These are phyloP conservation scores for Alternaria incomplexa DNA, from an alignment of 2,329 filamentous ascomycete genomes.

Conservation along the genomic window DNA sequence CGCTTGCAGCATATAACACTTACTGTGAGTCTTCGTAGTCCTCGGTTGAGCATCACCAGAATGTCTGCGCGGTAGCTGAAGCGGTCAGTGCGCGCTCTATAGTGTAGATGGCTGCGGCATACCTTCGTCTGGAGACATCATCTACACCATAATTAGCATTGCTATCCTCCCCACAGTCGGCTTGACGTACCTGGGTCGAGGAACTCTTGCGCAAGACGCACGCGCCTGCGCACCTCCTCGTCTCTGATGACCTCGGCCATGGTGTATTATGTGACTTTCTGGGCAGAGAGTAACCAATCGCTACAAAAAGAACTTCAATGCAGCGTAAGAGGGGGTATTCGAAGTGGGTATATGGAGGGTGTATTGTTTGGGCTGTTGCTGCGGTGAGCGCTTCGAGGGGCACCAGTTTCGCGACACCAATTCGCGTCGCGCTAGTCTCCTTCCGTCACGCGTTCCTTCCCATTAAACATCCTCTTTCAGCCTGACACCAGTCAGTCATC, in stretches of 20 bases:
- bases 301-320: not conserved
- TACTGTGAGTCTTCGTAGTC: constrained; percentile 63
- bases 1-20: not conserved
- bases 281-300: not conserved
- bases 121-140: constrained; percentile 64
- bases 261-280: not conserved
- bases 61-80: constrained; percentile 90
- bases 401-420: constrained; percentile 22
- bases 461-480: constrained; percentile 26
- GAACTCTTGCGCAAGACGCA: constrained; percentile 89
- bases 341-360: constrained; percentile 16
- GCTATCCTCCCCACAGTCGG: not conserved
- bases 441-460: constrained; percentile 22
- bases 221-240: constrained; percentile 81
- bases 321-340: not conserved
- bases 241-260: constrained; percentile 66
- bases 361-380: constrained; percentile 15
- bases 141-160: constrained; percentile 49
- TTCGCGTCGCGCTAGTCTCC: constrained; percentile 22
- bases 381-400: constrained; percentile 22
- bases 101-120: constrained; percentile 19
- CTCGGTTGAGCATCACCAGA: constrained; percentile 72
- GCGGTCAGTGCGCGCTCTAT: constrained; percentile 29
- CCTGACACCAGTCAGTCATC: constrained; percentile 10
- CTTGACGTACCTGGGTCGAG: constrained; percentile 80